These are phyloP conservation scores for Vigna hirtella DNA, from an alignment of 306 rosid species.

Conservation along the genomic window DNA sequence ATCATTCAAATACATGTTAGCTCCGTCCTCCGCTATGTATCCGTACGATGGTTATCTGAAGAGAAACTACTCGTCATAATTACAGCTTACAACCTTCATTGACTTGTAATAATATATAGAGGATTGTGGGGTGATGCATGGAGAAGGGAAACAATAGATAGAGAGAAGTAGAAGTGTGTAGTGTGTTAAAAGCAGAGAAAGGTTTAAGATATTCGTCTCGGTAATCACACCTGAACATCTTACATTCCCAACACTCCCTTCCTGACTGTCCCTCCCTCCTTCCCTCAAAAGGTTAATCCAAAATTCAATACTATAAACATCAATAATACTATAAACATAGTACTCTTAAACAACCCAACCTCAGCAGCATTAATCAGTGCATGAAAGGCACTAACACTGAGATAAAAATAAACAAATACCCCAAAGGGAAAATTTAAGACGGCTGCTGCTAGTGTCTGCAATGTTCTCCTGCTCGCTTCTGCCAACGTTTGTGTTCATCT, in stretches of 20 bases:
- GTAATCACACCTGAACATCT: constrained; percentile 54
- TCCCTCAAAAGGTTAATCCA: constrained; percentile 43
- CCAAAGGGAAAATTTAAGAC: constrained; percentile 41
- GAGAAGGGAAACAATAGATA: background rate
- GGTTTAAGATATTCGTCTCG: constrained; percentile 48
- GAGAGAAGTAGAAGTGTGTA: background rate
- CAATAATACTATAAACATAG: constrained; percentile 16
- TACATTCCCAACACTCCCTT: constrained; percentile 64
- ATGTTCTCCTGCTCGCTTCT: constrained; percentile 33
- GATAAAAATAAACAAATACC: background rate
- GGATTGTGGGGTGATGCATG: background rate
- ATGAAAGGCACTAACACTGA: constrained; percentile 40
- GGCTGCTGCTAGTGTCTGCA: constrained; percentile 26
- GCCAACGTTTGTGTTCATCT: constrained; percentile 19
- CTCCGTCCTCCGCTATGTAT: background rate
- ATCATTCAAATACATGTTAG: constrained; percentile 23
- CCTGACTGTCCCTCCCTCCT: constrained; percentile 30
- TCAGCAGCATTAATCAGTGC: constrained; percentile 45
- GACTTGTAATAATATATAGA: constrained; percentile 15
- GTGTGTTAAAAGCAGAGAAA: constrained; percentile 38
- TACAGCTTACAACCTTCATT: constrained; percentile 12
- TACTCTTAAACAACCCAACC: constrained; percentile 12
- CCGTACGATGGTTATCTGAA: background rate
- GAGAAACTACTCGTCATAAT: constrained; percentile 4
- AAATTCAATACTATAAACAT: constrained; percentile 30